Conservation (phyloP, 23 red algal genomes). For the Gracilaria vermiculophylla region DNA sequence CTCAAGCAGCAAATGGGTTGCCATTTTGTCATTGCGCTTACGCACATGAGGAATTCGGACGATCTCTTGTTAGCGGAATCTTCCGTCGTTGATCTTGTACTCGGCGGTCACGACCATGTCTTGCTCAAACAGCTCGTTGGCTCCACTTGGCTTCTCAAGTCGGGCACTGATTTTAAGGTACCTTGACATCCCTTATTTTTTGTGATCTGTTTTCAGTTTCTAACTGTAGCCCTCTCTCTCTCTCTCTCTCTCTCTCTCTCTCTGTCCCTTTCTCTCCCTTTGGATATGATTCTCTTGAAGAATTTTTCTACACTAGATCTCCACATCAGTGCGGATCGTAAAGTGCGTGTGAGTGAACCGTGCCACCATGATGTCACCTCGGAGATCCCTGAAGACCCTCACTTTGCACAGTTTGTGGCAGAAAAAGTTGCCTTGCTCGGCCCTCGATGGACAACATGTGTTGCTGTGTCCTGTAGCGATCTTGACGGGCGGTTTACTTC, state of each 20-base stretch:
- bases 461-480: conserved; percentile 1
- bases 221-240: neutral
- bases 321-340: neutral
- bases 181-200: neutral
- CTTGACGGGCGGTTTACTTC: conserved; percentile 58
- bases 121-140: neutral
- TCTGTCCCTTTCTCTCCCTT: no score
- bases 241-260: no score
- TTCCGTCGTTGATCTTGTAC: conserved; percentile 30
- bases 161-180: conserved; percentile 76
- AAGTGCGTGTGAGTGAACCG: conserved; percentile 10
- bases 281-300: neutral
- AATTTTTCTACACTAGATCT: conserved; percentile 41
- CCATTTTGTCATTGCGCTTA: conserved; percentile 66
- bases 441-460: neutral
- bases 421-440: conserved; percentile 31
- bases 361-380: conserved; percentile 19
- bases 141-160: conserved; percentile 42
- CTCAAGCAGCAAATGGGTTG: neutral
- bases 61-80: conserved; percentile 42
- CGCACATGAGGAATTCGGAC: conserved; percentile 74
- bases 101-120: conserved; percentile 74
- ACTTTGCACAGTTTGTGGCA: conserved; percentile 22
- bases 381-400: conserved; percentile 6
- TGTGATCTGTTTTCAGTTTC: neutral